These are phyloP conservation scores for Lolium multiflorum DNA, from an alignment of 176 grass and related monocot species.

Conservation along the genomic window DNA sequence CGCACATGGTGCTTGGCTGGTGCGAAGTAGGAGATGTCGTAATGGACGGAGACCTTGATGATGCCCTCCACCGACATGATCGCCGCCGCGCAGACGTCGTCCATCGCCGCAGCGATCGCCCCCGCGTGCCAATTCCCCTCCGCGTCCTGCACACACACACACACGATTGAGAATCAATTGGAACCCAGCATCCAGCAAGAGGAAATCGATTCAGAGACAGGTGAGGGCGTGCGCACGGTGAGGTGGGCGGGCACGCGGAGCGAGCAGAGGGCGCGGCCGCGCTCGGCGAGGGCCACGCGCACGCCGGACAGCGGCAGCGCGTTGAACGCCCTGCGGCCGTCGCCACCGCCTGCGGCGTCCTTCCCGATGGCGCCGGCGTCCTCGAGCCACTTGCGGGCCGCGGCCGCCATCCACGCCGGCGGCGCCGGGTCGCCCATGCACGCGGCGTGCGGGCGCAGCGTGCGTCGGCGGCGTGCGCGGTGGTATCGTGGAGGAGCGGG, in stretches of 20 bases:
- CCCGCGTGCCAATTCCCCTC: constrained; percentile 86
- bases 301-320: constrained; percentile 63
- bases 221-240: constrained; percentile 44
- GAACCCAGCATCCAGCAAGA: neutral
- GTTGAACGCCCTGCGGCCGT: constrained; percentile 56
- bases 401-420: constrained; percentile 44
- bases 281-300: constrained; percentile 42
- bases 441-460: neutral
- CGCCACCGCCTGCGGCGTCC: neutral
- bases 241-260: constrained; percentile 71
- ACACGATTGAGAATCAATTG: neutral
- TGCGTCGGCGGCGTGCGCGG: neutral
- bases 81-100: constrained; percentile 83
- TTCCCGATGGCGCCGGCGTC: constrained; percentile 34
- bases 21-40: constrained; percentile 71
- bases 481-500: neutral
- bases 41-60: constrained; percentile 82
- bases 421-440: constrained; percentile 39
- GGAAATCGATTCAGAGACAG: neutral
- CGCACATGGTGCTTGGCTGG: constrained; percentile 68
- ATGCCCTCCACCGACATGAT: constrained; percentile 77
- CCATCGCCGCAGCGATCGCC: constrained; percentile 65
- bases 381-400: constrained; percentile 71
- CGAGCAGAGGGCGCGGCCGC: constrained; percentile 57
- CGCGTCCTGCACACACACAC: constrained; percentile 48